These are phyloP conservation scores for Vitis hybrid DNA, from an alignment of 177 flowering plant species.

Conservation along the genomic window DNA sequence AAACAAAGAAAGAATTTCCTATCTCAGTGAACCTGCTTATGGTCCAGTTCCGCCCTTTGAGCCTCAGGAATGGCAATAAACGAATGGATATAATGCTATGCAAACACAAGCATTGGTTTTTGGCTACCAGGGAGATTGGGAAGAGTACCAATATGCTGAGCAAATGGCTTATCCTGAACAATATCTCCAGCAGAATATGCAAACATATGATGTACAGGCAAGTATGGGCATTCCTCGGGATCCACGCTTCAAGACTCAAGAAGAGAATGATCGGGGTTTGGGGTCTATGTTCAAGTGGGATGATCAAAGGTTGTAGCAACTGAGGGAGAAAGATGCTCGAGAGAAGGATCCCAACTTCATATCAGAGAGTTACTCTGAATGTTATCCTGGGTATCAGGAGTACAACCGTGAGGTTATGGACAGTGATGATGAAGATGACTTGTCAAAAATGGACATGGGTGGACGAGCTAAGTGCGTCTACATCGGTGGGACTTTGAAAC, in stretches of 20 bases:
- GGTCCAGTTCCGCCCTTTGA: no score
- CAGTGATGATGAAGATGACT: constrained; percentile 93
- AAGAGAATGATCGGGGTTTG: constrained; percentile 94
- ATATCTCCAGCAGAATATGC: constrained; percentile 66
- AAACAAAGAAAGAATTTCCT: no score
- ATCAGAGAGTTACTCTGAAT: constrained; percentile 97
- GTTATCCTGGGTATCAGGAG: constrained; percentile 97
- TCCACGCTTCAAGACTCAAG: constrained; percentile 68
- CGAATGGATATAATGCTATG: constrained; percentile 37
- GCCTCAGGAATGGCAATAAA: no score
- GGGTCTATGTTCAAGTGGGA: constrained; percentile 98
- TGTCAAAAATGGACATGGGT: constrained; percentile 99
- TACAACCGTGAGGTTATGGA: constrained; percentile 92
- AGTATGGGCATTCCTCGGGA: constrained; percentile 27
- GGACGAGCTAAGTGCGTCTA: constrained; percentile 84
- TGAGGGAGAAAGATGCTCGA: constrained; percentile 92
- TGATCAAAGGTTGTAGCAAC: constrained; percentile 87
- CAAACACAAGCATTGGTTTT: constrained; percentile 66
- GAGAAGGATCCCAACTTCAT: constrained; percentile 98
- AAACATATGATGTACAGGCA: constrained; percentile 56
- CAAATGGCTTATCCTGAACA: constrained; percentile 85
- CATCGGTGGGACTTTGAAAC: constrained; percentile 99
- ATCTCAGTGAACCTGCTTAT: no score
- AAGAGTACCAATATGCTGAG: constrained; percentile 81
- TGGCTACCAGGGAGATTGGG: constrained; percentile 88